Evolutionary conservation across 2,329 filamentous ascomycete species (phyloP).

Genomic region (Plenodomus biglobosus): DNA sequence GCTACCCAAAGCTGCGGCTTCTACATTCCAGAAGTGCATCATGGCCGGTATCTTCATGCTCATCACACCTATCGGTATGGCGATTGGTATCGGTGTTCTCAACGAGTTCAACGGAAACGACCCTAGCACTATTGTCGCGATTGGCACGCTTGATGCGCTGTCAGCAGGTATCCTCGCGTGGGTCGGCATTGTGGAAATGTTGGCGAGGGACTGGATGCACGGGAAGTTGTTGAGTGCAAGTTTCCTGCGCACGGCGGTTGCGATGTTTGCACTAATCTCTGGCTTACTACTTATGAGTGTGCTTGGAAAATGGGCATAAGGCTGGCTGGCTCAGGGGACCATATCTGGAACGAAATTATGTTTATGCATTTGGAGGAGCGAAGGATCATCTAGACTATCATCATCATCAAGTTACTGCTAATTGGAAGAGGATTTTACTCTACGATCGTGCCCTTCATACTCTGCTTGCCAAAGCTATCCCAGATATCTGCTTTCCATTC

Average conservation of each 20-base stretch:
- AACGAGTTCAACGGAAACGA: slow-evolving; percentile 73
- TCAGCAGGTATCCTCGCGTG: slow-evolving; percentile 77
- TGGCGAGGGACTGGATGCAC: slow-evolving; percentile 71
- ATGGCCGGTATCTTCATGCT: slow-evolving; percentile 68
- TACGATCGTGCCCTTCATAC: slow-evolving; percentile 35
- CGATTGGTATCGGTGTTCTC: slow-evolving; percentile 73
- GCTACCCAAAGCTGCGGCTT: slow-evolving; percentile 48
- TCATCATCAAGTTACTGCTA: neutral
- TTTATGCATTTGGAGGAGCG: slow-evolving; percentile 3
- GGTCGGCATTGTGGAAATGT: slow-evolving; percentile 80
- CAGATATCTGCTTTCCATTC: slow-evolving; percentile 34
- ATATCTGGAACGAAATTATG: neutral
- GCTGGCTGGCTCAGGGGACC: no score
- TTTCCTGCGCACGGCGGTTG: slow-evolving; percentile 53
- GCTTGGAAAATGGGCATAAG: slow-evolving; percentile 73
- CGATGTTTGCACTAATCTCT: slow-evolving; percentile 56
- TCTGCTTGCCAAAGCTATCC: slow-evolving; percentile 36
- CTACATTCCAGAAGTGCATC: slow-evolving; percentile 55
- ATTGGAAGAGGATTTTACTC: slow-evolving; percentile 9
- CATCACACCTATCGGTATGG: slow-evolving; percentile 77
- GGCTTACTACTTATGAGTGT: slow-evolving; percentile 72
- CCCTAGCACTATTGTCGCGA: slow-evolving; percentile 66
- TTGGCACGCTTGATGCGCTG: slow-evolving; percentile 72
- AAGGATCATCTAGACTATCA: neutral
- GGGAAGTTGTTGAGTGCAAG: slow-evolving; percentile 54